Percentiles rank a stretch among this genome's conserved stretches.
These are phyloP conservation scores for Astrothelium macrocarpum DNA, from an alignment of 495 filamentous ascomycete genomes.

Conservation along the genomic window DNA sequence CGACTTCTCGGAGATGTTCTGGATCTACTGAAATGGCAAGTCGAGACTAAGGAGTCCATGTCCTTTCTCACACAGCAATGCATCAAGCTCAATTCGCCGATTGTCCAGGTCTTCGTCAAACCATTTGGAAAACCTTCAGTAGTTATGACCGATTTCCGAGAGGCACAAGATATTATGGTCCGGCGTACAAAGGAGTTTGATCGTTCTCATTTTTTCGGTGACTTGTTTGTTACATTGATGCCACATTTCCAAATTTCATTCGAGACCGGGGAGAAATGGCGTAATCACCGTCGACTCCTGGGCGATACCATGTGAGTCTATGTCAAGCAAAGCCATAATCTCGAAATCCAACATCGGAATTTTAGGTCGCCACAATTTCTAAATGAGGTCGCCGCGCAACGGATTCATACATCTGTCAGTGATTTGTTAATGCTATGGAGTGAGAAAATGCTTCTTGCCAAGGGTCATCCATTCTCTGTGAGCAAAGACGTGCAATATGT, in stretches of 20 bases:
- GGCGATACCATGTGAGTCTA: constrained; percentile 14
- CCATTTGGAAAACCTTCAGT: constrained; percentile 9
- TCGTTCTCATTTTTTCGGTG: constrained; percentile 13
- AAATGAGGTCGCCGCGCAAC: constrained; percentile 9
- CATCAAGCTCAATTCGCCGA: constrained; percentile 8
- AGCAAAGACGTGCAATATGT: neutral
- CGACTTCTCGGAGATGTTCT: constrained; percentile 11
- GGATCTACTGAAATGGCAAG: neutral
- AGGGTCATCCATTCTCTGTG: constrained; percentile 9
- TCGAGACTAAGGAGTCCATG: neutral
- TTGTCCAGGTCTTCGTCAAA: constrained; percentile 13
- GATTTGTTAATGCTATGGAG: constrained; percentile 9
- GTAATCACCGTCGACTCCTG: constrained; percentile 1
- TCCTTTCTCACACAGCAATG: constrained; percentile 8
- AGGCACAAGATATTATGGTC: constrained; percentile 11
- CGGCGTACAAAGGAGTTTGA: constrained; percentile 14
- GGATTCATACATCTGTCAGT: neutral
- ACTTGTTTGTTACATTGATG: constrained; percentile 5
- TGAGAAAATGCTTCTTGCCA: constrained; percentile 3
- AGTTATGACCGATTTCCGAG: constrained; percentile 7
- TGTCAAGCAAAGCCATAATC: too few species aligned
- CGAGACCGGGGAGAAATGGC: constrained; percentile 10
- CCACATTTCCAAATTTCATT: constrained; percentile 3
- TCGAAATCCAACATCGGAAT: too few species aligned
- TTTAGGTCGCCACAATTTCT: constrained; percentile 6